Conservation (phyloP, 495 filamentous ascomycete genomes). For the Hyaloscypha bicolor region DNA sequence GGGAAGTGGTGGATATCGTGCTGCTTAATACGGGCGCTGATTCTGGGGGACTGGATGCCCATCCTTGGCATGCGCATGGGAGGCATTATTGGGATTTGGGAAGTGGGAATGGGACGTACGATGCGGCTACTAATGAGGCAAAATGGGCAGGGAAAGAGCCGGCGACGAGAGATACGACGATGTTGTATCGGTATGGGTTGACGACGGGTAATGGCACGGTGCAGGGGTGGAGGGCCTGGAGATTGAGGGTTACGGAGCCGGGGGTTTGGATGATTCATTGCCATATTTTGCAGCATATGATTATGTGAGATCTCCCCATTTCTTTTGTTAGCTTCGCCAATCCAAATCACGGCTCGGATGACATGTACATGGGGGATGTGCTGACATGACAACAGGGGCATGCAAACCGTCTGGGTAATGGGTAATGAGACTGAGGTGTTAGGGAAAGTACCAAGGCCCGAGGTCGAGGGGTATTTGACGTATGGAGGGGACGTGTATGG, state of each 20-base stretch:
- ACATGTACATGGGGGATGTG: background rate
- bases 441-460: constrained; percentile 39
- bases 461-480: constrained; percentile 48
- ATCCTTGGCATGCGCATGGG: constrained; percentile 65
- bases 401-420: constrained; percentile 57
- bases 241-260: constrained; percentile 50
- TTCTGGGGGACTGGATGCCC: constrained; percentile 53
- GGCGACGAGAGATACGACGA: constrained; percentile 55
- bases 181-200: constrained; percentile 52
- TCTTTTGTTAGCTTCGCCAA: background rate
- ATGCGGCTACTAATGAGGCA: constrained; percentile 53
- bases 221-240: constrained; percentile 62
- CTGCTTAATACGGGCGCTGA: constrained; percentile 51
- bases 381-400: constrained; percentile 37
- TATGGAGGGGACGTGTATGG: constrained; percentile 56
- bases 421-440: constrained; percentile 48
- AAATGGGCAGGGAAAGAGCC: constrained; percentile 42
- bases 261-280: constrained; percentile 69
- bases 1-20: constrained; percentile 66
- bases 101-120: constrained; percentile 56
- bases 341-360: background rate
- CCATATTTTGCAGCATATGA: constrained; percentile 59
- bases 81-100: constrained; percentile 62
- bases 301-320: constrained; percentile 43
- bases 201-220: constrained; percentile 40